Base-by-base conservation (phyloP, 1,139 yeast species). In the Yamadazyma diddensiae region DNA sequence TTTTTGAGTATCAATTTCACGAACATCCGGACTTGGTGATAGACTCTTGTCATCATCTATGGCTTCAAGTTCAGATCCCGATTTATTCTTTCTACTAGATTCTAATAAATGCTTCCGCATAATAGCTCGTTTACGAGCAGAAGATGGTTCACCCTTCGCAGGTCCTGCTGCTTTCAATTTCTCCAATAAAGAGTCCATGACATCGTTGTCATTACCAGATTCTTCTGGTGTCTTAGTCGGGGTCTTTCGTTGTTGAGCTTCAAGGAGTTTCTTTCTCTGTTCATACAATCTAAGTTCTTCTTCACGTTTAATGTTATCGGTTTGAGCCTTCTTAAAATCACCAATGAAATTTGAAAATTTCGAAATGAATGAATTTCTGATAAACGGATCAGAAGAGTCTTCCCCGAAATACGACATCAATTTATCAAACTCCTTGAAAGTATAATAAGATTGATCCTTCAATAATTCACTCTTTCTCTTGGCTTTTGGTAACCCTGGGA, bases 81-180 rank as follows among this genome's bases (percentile, higher is more conserved):
- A 11, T 2, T 8, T 29, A 24, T 47, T 53, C 33, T 52, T 59
- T 40, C 55, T 63, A 24, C 57, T 62, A 33, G 25, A 22, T 6
- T 68, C 75, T 39, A 73, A 36, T 29, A 80, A 49, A 35, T 77
- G 79, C 45, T 71, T 79, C 42, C 92, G 74, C 45, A 90, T 84
- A 42, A 83, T 64, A 0, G 95, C 95, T 38, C 94, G 69, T 48
- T 87, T 79, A 45, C 95, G 66, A 0, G 95, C 95, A 6, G 92
- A 78, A 1, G 84, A 62, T 0, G 94, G 80, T 50, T 85, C 94
- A 3, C 86, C 80, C 44, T 76, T 76, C 5, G 78, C 49, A 11
- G 87, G 82, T 0, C 86, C 88, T 0, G 84, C 82, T 21, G 84
- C 83, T 51, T 82, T 81, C 48, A 83, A 67, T 49, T 79, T 80